A percentile compares a stretch with the other conserved stretches of the same genome.
These are phyloP conservation scores for Furcasterigmium furcatum DNA, from an alignment of 2,329 filamentous ascomycete species.

Conservation along the genomic window DNA sequence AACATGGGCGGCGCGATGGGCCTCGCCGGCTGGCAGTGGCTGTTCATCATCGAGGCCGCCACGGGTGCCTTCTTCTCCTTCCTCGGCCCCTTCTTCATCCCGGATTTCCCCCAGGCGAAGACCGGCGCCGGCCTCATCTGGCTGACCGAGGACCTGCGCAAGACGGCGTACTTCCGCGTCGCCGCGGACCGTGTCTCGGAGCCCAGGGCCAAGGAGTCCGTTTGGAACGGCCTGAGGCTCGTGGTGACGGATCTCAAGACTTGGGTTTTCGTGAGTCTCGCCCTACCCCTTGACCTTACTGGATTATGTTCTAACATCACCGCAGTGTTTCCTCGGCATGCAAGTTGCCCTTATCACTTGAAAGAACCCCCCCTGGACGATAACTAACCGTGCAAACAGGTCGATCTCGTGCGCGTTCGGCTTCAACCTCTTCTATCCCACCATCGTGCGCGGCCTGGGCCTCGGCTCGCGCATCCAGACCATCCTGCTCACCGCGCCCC, in stretches of 20 bases:
- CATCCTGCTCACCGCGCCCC: slow-evolving; percentile 42
- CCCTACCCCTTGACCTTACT: not conserved
- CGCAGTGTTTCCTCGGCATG: not conserved
- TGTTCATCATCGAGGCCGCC: slow-evolving; percentile 66
- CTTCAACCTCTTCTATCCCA: slow-evolving; percentile 24
- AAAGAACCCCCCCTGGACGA: no score
- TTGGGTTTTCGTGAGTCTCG: slow-evolving; percentile 17
- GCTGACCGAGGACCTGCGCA: not conserved
- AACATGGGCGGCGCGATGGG: slow-evolving; percentile 45
- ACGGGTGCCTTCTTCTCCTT: slow-evolving; percentile 59
- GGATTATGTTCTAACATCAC: slow-evolving; percentile 7
- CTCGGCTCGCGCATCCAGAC: slow-evolving; percentile 31
- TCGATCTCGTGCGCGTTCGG: slow-evolving; percentile 14
- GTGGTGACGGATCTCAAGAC: slow-evolving; percentile 17
- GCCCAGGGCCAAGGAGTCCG: slow-evolving; percentile 9
- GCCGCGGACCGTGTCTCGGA: slow-evolving; percentile 17
- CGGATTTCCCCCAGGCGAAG: slow-evolving; percentile 17
- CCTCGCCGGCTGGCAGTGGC: slow-evolving; percentile 61
- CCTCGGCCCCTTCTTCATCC: slow-evolving; percentile 21
- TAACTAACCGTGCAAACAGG: no score
- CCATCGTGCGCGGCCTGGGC: slow-evolving; percentile 24
- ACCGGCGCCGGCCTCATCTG: not conserved
- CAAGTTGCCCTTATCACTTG: no score
- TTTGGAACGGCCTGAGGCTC: slow-evolving; percentile 15
- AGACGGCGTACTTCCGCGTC: not conserved